These are phyloP conservation scores for Leccinum variabile DNA, from an alignment of 1,284 basidiomycete species.

Conservation along the genomic window DNA sequence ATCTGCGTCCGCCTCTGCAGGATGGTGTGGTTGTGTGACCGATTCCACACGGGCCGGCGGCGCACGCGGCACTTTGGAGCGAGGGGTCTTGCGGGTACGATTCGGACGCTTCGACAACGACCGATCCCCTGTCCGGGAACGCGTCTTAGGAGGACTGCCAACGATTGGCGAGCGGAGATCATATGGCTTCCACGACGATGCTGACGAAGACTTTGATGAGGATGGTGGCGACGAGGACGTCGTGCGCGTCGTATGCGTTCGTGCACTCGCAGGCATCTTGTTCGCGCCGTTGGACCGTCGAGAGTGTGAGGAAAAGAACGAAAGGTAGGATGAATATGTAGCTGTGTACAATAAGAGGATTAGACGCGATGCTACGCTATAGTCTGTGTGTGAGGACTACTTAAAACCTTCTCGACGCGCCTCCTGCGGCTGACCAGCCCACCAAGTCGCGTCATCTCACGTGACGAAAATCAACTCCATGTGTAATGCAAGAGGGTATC, in stretches of 20 bases:
- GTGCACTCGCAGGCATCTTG: slow-evolving; percentile 27
- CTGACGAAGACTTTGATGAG: not conserved
- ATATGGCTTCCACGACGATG: slow-evolving; percentile 27
- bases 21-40: not conserved
- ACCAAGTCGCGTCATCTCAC: slow-evolving; percentile 19
- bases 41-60: not conserved
- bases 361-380: slow-evolving; percentile 19
- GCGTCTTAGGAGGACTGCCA: slow-evolving; percentile 8
- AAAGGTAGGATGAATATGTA: slow-evolving; percentile 24
- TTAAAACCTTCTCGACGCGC: slow-evolving; percentile 14
- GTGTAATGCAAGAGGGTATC: not conserved
- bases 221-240: not conserved
- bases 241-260: slow-evolving; percentile 14
- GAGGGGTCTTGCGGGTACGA: not conserved
- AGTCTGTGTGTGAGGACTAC: not conserved
- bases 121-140: not conserved
- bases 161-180: slow-evolving; percentile 19
- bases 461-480: slow-evolving; percentile 33
- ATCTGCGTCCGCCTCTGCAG: not conserved
- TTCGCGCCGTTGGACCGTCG: not conserved
- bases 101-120: not conserved
- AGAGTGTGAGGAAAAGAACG: slow-evolving; percentile 8
- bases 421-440: slow-evolving; percentile 29
- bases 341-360: slow-evolving; percentile 31
- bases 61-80: not conserved